Base-by-base conservation (phyloP, 495 filamentous ascomycete genomes). In the Podospora anserina region DNA sequence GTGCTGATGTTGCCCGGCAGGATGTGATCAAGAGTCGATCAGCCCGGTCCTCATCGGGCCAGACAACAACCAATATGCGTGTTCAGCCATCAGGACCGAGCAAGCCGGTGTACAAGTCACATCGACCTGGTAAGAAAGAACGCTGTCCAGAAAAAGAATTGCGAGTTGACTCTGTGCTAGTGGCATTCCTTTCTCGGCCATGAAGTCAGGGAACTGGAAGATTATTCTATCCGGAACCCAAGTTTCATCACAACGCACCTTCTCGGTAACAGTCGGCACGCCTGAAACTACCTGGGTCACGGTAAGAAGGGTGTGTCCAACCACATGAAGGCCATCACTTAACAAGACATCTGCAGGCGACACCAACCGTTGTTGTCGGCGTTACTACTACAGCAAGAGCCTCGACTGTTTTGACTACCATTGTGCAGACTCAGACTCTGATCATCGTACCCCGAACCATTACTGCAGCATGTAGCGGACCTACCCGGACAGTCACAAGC, bases 41-140 rank as follows among this genome's bases (percentile, higher is more conserved):
- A 79, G 69, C 30, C 80, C 80, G 27, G 69, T 80, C 13, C 76
- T 82, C 6, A 69, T 81, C 49, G 76, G 76, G n/a, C 80, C 80
- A 16, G 71, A 67, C 23, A 67, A 71, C 20, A 74, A 69, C 32
- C 76, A 78, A 64, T 76, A 81, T 65, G 76, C 75, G 30, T 82
- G 80, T 61, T 79, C 79, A 27, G 69, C 72, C 27, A 72, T 82
- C 67, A 75, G 68, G 58, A 82, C 79, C 6, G 74, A 75, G 30
- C 79, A 78, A 15, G 69, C 71, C 15, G 80, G 80, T 2, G 19
- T 72, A 20, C 76, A 80, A 62, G 76, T 75, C 57, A 78, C 73
- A 5, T 82, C 80, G 44, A 80, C 78, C 70, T 82, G 80, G 79
- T 81, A 61, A 76, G 74, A 20, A 61, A 16, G 9, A 13, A 61